Conservation (phyloP, 768 basidiomycete genomes). For the Piloderma croceum region DNA sequence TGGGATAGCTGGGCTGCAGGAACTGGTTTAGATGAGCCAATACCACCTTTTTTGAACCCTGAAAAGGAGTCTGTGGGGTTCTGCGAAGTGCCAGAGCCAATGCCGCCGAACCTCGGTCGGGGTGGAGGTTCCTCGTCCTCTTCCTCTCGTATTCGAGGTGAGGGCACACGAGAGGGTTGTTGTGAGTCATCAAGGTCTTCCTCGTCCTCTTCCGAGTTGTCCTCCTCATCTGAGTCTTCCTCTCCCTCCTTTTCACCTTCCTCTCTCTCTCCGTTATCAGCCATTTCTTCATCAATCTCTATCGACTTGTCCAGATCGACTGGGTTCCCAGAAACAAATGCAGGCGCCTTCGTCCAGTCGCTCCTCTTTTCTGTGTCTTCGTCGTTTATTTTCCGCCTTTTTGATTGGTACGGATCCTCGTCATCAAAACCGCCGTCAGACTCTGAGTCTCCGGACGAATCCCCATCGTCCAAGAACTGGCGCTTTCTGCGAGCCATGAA, state of each 20-base stretch:
- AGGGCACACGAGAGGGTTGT: constrained; percentile 48
- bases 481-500: constrained; percentile 75
- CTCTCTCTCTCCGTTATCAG: constrained; percentile 34
- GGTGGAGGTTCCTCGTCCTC: constrained; percentile 36
- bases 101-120: constrained; percentile 30
- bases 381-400: constrained; percentile 56
- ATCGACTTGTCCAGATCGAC: constrained; percentile 47
- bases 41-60: constrained; percentile 38
- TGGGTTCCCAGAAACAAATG: constrained; percentile 66
- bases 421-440: constrained; percentile 44
- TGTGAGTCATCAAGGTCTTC: constrained; percentile 42
- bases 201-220: constrained; percentile 29
- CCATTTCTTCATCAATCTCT: constrained; percentile 32
- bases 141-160: constrained; percentile 49
- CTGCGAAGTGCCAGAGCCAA: constrained; percentile 7
- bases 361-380: constrained; percentile 55
- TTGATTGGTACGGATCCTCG: constrained; percentile 69
- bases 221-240: constrained; percentile 34
- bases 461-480: constrained; percentile 63
- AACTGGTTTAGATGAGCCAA: constrained; percentile 30
- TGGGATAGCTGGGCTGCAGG: constrained; percentile 18
- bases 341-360: constrained; percentile 74
- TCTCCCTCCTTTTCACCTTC: constrained; percentile 31
- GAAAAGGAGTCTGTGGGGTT: constrained; percentile 9
- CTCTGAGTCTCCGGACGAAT: constrained; percentile 57